Evolutionary conservation across 306 rosid species (phyloP), one percentile per base, ranked within the genome.

Genomic region (Senna siamea): DNA sequence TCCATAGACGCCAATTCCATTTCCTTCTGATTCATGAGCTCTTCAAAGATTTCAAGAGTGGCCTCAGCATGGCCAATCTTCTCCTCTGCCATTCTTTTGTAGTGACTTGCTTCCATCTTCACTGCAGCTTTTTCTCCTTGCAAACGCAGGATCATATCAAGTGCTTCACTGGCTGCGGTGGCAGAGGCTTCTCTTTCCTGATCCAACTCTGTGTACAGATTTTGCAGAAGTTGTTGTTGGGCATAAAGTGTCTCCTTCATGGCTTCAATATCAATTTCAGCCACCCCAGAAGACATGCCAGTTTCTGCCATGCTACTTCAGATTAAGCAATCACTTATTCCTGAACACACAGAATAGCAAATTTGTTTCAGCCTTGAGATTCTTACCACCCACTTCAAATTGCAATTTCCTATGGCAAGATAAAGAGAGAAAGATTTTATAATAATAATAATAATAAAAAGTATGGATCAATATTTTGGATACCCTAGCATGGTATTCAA

Each of bases 111-210:
- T 76, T 92, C 99, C 99, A 92, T 88, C 86, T 90, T 89, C 83
- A 88, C 82, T 3, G 96, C 96, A 6, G 99, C 96, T 46, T 95
- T 95, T 59, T 95, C 99, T 8, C 89, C 99, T 85, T 95, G 99
- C 85, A 95, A 58, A 18, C 98, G 93, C 69, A 92, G 73, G 54
- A 95, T 95, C 97, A 95, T 92, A 19, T 96, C 93, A 59, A 95
- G 71, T 30, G 99, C 92, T 83, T 95, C 99, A 50, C 89, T 88
- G 3, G 97, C 90, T 26, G 99, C 96, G 1, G 87, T 72, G 37
- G 99, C 85, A 0, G 99, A 92, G 23, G 98, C 95, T 78, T 92
- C 99, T 79, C 99, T 84, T 85, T 95, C 99, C 75, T 92, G 66
- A 72, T 95, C 99, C 79, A 95, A 71, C 46, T 95, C 99, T 4